A percentile compares a stretch with the other conserved stretches of the same genome.
Conservation (phyloP, 768 basidiomycete species). For the Solioccasus polychromus region DNA sequence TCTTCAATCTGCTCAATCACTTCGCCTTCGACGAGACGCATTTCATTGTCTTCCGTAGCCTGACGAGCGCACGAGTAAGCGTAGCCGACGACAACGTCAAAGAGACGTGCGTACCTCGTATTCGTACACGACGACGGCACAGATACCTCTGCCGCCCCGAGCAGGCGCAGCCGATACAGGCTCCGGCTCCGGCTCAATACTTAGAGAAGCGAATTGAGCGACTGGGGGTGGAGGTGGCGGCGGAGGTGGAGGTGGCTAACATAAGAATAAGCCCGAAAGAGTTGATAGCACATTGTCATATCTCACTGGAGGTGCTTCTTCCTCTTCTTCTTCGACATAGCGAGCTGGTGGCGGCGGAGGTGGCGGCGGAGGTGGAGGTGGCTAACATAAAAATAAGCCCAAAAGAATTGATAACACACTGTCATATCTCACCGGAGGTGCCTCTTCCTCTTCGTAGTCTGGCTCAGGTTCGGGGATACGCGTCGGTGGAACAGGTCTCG, state of each 20-base stretch:
- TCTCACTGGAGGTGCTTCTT: constrained; percentile 21
- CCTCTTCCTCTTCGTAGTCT: constrained; percentile 28
- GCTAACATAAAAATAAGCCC: no score
- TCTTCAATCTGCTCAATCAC: constrained; percentile 79
- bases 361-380: no score
- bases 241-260: constrained; percentile 40
- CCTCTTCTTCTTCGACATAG: constrained; percentile 27
- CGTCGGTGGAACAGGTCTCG: no score
- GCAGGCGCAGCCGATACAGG: constrained; percentile 24
- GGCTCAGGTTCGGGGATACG: constrained; percentile 18
- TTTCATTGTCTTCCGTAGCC: constrained; percentile 86
- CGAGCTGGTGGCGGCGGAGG: no score
- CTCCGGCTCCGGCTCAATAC: constrained; percentile 37
- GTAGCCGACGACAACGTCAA: no score
- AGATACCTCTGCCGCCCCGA: constrained; percentile 43
- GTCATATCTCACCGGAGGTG: constrained; percentile 8
- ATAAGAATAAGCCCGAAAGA: no score
- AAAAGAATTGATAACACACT: neutral
- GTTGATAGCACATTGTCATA: neutral
- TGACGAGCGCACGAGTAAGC: constrained; percentile 29
- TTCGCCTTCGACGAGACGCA: constrained; percentile 77
- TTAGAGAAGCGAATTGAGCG: constrained; percentile 28
- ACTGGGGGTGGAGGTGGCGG: constrained; percentile 48
- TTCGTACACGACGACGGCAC: constrained; percentile 75
- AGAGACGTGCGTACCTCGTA: constrained; percentile 55